Conservation (phyloP, 2,329 filamentous ascomycete genomes). For the Ascochyta clinopodiicola region DNA sequence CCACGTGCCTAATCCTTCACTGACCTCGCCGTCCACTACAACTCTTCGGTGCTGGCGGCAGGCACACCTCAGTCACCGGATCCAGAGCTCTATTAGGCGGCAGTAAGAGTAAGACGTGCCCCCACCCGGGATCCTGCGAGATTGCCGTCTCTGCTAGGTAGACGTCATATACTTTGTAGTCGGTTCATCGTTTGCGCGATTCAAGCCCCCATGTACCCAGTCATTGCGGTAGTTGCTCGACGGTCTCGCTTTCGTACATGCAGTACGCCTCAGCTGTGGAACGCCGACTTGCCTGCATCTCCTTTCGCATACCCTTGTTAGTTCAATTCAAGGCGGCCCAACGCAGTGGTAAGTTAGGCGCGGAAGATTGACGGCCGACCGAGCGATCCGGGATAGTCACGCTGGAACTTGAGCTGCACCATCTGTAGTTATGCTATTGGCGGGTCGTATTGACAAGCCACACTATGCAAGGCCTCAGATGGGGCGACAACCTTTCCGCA, state of each 20-base stretch:
- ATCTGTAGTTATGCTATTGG: constrained; percentile 5
- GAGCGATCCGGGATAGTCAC: constrained; percentile 7
- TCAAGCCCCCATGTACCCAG: constrained; percentile 6
- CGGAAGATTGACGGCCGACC: constrained; percentile 17
- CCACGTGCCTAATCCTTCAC: neutral
- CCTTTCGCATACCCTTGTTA: constrained; percentile 4
- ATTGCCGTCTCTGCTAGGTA: neutral
- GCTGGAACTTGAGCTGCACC: constrained; percentile 4
- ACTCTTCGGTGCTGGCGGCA: neutral
- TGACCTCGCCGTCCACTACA: constrained; percentile 8
- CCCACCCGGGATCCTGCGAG: constrained; percentile 8
- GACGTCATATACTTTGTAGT: constrained; percentile 10
- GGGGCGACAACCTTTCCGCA: constrained; percentile 2
- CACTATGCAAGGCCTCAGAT: neutral
- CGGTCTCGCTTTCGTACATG: neutral
- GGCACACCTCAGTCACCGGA: neutral
- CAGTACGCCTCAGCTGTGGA: constrained; percentile 4
- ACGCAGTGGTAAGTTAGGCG: constrained; percentile 12
- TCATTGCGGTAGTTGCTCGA: constrained; percentile 1
- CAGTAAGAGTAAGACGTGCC: constrained; percentile 2
- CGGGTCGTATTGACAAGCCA: neutral
- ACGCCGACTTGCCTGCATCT: constrained; percentile 3
- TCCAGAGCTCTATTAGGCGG: neutral
- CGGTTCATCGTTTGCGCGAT: neutral
- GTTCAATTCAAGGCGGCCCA: constrained; percentile 6